Conservation (phyloP, 2,329 filamentous ascomycete genomes). For the Neonectria punicea region DNA sequence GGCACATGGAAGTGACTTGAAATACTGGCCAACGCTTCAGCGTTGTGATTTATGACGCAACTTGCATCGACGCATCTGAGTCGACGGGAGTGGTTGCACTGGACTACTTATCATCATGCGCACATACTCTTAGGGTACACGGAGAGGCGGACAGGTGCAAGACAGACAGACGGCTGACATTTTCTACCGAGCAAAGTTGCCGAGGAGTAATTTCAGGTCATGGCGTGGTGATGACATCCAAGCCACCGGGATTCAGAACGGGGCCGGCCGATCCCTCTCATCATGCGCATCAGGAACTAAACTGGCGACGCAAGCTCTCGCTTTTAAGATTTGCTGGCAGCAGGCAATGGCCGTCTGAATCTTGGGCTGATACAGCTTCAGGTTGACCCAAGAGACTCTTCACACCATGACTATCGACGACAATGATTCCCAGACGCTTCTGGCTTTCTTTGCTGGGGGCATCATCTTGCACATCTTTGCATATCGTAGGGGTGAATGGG, state of each 20-base stretch:
- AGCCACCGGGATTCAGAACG: neutral
- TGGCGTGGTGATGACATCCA: neutral
- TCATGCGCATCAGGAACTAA: neutral
- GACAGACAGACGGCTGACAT: neutral
- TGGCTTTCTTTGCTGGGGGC: constrained; percentile 6
- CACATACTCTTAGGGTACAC: neutral
- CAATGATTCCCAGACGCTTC: neutral
- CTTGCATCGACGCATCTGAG: too few relatives aligned
- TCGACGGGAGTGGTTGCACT: too few relatives aligned
- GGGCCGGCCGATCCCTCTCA: neutral
- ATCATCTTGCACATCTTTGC: constrained; percentile 29
- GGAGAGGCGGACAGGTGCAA: neutral
- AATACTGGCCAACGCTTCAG: too few relatives aligned
- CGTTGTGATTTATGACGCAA: too few relatives aligned
- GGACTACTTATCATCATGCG: too few relatives aligned
- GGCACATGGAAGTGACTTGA: too few relatives aligned
- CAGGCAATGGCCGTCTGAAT: neutral
- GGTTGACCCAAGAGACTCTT: neutral
- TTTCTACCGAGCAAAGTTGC: neutral
- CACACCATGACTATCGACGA: neutral
- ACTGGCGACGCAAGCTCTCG: neutral
- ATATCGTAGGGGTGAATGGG: constrained; percentile 44
- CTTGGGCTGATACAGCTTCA: neutral
- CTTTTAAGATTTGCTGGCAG: neutral
- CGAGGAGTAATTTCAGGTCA: neutral